Conservation (phyloP, 2,329 filamentous ascomycete species). For the Dryadomyces quercivorus region DNA sequence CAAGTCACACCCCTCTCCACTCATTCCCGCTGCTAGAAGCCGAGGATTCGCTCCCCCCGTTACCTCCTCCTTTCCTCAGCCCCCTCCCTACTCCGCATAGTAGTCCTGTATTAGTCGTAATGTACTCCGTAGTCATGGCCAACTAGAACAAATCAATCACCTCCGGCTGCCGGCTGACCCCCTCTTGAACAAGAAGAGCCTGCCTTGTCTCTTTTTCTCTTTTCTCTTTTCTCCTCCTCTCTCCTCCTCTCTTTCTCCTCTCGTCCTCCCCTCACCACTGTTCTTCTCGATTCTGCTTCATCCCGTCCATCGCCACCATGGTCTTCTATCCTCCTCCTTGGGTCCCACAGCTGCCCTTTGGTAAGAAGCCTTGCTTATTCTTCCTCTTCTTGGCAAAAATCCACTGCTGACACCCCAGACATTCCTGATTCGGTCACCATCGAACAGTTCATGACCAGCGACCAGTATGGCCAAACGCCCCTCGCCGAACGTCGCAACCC, state of each 20-base stretch:
- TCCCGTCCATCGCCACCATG: constrained; percentile 23
- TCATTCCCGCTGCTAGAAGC: background rate
- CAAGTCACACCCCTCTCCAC: too few relatives aligned
- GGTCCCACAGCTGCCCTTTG: constrained; percentile 45
- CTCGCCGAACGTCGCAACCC: constrained; percentile 39
- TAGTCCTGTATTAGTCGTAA: too few relatives aligned
- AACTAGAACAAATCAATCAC: too few relatives aligned
- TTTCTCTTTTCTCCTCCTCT: background rate
- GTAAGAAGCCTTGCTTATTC: constrained; percentile 20
- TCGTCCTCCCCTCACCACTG: background rate
- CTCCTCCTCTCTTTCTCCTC: background rate
- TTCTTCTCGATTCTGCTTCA: background rate
- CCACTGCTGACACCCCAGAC: constrained; percentile 21
- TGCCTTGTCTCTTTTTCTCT: too few relatives aligned
- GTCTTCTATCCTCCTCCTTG: constrained; percentile 50
- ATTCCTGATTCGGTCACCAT: constrained; percentile 65
- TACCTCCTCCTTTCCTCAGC: background rate
- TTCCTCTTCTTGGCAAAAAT: background rate
- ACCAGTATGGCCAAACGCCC: constrained; percentile 54
- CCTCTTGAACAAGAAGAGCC: background rate
- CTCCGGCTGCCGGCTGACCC: background rate
- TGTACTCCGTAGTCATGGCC: too few relatives aligned
- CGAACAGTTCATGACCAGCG: constrained; percentile 64
- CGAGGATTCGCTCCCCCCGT: background rate
- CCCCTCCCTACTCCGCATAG: background rate